Evolutionary conservation across 2,329 filamentous ascomycete genomes (phyloP), one percentile per base, ranked within the genome.

Genomic region (Didymellaceae sp.): DNA sequence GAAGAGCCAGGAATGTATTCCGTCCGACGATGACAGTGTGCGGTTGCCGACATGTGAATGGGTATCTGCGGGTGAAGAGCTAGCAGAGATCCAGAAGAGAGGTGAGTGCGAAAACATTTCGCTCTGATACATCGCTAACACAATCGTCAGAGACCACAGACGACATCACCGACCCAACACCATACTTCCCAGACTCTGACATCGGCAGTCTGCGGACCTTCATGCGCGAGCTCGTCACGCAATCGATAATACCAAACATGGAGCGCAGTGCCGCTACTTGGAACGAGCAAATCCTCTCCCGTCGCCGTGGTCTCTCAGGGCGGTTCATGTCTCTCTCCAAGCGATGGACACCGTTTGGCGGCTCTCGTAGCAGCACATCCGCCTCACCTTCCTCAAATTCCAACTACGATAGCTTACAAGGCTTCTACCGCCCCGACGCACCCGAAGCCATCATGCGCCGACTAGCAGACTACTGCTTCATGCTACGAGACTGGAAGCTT

Each of bases 231-330:
- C 90, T 99, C 80, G 90, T 97, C 6, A 94, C 89, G 1, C 93
- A 97, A 70, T 97, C 93, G 1, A 86, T 99, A 43, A 82, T 99
- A 48, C 94, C 95, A 1, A 92, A 90, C 31, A 99, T 99, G 95
- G 94, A 99, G 74, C 88, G 93, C 47, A 87, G 89, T 58, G 84
- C 96, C 9, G 88, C 91, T 5, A 81, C 91, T 5, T 99, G 94
- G 95, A 99, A 99, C 67, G 94, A 99, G 65, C 93, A 97, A 72
- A 89, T 97, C 20, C 92, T 93, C 13, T 97, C 95, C 10, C 84
- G 90, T 51, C 83, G 95, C 49, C 86, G 91, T 66, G 95, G 95
- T 11, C 81, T 99, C 38, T 89, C 89, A 46, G 95, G 95, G 9
- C 86, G 91, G n/a, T 93, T 99, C 73, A 91, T 96, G 80, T 96